Conservation (phyloP, 768 basidiomycete species). For the Amylocystis lapponica region DNA sequence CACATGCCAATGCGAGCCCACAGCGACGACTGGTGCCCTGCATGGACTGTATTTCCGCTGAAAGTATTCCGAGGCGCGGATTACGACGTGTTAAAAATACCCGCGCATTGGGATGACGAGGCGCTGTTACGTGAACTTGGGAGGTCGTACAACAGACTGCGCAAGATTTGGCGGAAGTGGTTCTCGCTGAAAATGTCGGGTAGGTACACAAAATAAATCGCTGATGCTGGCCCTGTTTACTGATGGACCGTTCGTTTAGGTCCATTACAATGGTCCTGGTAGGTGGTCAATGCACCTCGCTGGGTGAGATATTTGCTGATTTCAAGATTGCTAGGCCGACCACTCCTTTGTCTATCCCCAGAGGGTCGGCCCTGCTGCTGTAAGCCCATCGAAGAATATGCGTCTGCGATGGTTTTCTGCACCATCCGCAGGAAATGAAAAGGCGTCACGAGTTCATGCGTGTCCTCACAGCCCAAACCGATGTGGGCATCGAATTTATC, state of each 20-base stretch:
- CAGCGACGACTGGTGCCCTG: background rate
- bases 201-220: background rate
- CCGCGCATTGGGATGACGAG: slow-evolving; percentile 9
- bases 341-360: slow-evolving; percentile 4
- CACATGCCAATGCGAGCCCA: background rate
- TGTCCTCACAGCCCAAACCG: slow-evolving; percentile 2
- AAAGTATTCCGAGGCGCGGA: slow-evolving; percentile 4
- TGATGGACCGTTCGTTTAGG: background rate
- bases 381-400: slow-evolving; percentile 2
- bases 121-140: slow-evolving; percentile 4
- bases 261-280: slow-evolving; percentile 1
- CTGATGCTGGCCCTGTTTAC: background rate
- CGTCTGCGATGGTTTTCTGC: slow-evolving; percentile 9
- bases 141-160: slow-evolving; percentile 5
- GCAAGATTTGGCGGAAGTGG: slow-evolving; percentile 3
- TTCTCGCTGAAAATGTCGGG: slow-evolving; percentile 7
- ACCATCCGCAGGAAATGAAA: slow-evolving; percentile 6
- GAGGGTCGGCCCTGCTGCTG: slow-evolving; percentile 2
- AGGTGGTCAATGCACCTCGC: background rate
- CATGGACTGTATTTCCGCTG: slow-evolving; percentile 1
- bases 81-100: background rate
- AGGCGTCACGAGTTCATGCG: slow-evolving; percentile 9
- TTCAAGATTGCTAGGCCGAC: slow-evolving; percentile 1
- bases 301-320: background rate
- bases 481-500: slow-evolving; percentile 11